Conservation (phyloP, 164 flowering plant genomes). For the Cinnamomum chago region DNA sequence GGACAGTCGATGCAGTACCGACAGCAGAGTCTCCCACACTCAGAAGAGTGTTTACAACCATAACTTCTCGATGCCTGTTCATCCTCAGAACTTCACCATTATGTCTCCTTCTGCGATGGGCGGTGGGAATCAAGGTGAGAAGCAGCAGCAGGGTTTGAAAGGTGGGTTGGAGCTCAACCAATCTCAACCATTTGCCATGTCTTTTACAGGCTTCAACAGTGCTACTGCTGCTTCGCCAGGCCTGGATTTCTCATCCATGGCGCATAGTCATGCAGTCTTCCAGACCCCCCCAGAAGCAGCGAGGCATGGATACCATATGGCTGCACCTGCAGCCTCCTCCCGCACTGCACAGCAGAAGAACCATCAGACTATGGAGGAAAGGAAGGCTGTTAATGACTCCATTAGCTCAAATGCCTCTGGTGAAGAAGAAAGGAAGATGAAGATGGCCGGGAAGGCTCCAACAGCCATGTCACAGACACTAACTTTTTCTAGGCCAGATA, state of each 20-base stretch:
- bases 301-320: constrained; percentile 54
- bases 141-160: constrained; percentile 52
- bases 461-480: constrained; percentile 46
- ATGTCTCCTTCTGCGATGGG: constrained; percentile 45
- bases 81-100: constrained; percentile 59
- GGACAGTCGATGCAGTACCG: constrained; percentile 70
- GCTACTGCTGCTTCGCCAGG: constrained; percentile 36
- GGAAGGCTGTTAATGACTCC: constrained; percentile 32
- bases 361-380: constrained; percentile 39
- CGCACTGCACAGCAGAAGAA: constrained; percentile 54
- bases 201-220: constrained; percentile 61
- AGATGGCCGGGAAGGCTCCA: constrained; percentile 29
- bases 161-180: constrained; percentile 53
- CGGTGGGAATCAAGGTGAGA: constrained; percentile 35
- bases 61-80: constrained; percentile 55
- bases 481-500: constrained; percentile 62
- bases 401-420: constrained; percentile 11
- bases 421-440: constrained; percentile 55
- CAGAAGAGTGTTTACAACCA: constrained; percentile 52
- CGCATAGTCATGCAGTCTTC: constrained; percentile 55
- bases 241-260: constrained; percentile 61
- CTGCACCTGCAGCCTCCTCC: constrained; percentile 43
- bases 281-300: constrained; percentile 67
- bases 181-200: constrained; percentile 76
- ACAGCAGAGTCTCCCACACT: constrained; percentile 53